phyloP scores from a whole-genome alignment of 2,329 filamentous ascomycete species.

The Neopestalotiopsis sp. region DNA sequence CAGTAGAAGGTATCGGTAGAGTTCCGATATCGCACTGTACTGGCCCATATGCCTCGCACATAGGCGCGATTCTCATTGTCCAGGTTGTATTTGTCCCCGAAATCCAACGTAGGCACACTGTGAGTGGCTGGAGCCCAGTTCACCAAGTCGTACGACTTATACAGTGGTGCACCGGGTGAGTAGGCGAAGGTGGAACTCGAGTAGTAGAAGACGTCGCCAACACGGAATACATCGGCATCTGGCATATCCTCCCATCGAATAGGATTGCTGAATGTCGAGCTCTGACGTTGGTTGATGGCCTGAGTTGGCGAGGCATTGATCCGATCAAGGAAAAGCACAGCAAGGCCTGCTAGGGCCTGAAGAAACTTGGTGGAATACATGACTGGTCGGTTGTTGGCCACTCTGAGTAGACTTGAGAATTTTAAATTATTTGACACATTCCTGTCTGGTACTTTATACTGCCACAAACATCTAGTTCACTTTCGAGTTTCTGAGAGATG shows the following conservation, averaged over 20 bases:
- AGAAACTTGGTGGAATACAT: background rate
- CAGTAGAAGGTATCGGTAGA: slow-evolving; percentile 35
- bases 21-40: slow-evolving; percentile 26
- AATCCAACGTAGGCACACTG: slow-evolving; percentile 35
- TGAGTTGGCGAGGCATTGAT: background rate
- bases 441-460: no score
- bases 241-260: slow-evolving; percentile 56
- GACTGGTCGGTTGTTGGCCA: no score
- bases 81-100: slow-evolving; percentile 23
- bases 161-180: slow-evolving; percentile 53
- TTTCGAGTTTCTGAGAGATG: no score
- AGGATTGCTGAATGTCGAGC: slow-evolving; percentile 41
- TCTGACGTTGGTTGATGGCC: background rate
- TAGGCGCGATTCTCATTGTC: slow-evolving; percentile 22
- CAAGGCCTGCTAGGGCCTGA: background rate
- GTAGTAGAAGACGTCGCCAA: slow-evolving; percentile 45
- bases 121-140: slow-evolving; percentile 45
- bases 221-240: slow-evolving; percentile 54
- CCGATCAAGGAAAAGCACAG: background rate
- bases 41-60: slow-evolving; percentile 30
- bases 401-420: no score
- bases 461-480: no score
- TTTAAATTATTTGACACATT: no score
- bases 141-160: slow-evolving; percentile 53
- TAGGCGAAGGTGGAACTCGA: slow-evolving; percentile 55